phyloP scores from a whole-genome alignment of 1,284 basidiomycete genomes.

The Laetiporus sulphureus region DNA sequence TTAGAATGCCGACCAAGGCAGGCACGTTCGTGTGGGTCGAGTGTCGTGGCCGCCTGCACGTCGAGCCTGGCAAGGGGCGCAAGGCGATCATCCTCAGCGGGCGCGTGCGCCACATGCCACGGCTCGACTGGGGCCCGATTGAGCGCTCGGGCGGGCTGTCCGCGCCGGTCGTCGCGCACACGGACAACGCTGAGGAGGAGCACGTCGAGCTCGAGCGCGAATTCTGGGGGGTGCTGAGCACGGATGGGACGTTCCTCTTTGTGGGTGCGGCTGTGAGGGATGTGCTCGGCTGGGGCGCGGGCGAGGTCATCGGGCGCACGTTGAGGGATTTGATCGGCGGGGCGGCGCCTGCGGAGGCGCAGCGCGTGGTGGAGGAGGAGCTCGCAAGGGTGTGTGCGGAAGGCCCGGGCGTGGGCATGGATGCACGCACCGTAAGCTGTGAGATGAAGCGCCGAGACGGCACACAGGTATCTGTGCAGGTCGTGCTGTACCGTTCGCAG shows the following conservation, averaged over 20 bases:
- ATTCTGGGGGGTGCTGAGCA: slow-evolving; percentile 54
- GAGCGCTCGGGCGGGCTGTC: slow-evolving; percentile 40
- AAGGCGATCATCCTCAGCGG: slow-evolving; percentile 86
- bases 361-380: slow-evolving; percentile 17
- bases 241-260: slow-evolving; percentile 44
- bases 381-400: slow-evolving; percentile 16
- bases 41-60: slow-evolving; percentile 76
- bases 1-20: slow-evolving; percentile 62
- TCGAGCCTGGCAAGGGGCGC: slow-evolving; percentile 84
- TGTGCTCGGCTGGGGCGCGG: slow-evolving; percentile 61
- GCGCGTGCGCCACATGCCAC: slow-evolving; percentile 61
- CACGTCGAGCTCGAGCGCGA: slow-evolving; percentile 29
- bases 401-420: slow-evolving; percentile 19
- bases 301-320: slow-evolving; percentile 64
- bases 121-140: slow-evolving; percentile 55
- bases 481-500: slow-evolving; percentile 33
- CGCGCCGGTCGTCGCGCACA: slow-evolving; percentile 5
- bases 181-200: slow-evolving; percentile 9
- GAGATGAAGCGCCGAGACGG: slow-evolving; percentile 32
- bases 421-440: slow-evolving; percentile 23
- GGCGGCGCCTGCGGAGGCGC: slow-evolving; percentile 11
- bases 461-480: slow-evolving; percentile 21
- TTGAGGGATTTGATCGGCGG: slow-evolving; percentile 45
- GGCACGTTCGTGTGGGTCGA: slow-evolving; percentile 82
- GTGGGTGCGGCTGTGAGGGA: slow-evolving; percentile 43